Conservation (phyloP, 306 rosid species). For the Dryas drummondii region DNA sequence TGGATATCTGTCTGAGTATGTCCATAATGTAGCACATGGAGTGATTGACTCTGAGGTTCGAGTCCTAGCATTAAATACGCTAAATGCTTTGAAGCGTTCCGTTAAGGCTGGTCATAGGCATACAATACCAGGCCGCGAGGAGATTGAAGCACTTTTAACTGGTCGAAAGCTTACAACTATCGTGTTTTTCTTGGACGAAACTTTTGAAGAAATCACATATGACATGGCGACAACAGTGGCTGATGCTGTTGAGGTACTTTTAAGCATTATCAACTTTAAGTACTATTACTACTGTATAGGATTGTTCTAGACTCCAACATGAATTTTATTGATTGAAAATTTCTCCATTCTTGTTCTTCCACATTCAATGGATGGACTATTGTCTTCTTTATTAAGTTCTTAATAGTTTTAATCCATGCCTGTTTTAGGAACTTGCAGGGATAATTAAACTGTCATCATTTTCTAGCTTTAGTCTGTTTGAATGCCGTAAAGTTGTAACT, state of each 20-base stretch:
- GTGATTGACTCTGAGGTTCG: constrained; percentile 70
- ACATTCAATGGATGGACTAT: background rate
- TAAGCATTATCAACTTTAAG: constrained; percentile 16
- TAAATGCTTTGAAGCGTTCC: constrained; percentile 84
- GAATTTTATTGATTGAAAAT: background rate
- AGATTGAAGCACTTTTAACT: constrained; percentile 82
- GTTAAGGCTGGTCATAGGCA: constrained; percentile 96
- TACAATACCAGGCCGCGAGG: constrained; percentile 81
- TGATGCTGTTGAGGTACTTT: constrained; percentile 88
- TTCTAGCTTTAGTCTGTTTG: constrained; percentile 81
- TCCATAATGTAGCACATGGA: constrained; percentile 71
- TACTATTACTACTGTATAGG: background rate
- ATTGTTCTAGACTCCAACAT: background rate
- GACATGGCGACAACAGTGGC: constrained; percentile 93
- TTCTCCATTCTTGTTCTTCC: background rate
- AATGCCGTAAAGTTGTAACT: constrained; percentile 79
- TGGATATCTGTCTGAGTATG: constrained; percentile 79
- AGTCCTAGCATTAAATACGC: constrained; percentile 64
- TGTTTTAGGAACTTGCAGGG: constrained; percentile 86
- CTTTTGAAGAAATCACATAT: constrained; percentile 91
- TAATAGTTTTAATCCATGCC: constrained; percentile 20
- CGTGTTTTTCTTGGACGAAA: constrained; percentile 91
- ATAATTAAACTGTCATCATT: constrained; percentile 72
- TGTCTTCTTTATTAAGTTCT: constrained; percentile 1
- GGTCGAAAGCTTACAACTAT: constrained; percentile 87